phyloP scores from a whole-genome alignment of 2,329 filamentous ascomycete species.

The Aureobasidium pullulans region DNA sequence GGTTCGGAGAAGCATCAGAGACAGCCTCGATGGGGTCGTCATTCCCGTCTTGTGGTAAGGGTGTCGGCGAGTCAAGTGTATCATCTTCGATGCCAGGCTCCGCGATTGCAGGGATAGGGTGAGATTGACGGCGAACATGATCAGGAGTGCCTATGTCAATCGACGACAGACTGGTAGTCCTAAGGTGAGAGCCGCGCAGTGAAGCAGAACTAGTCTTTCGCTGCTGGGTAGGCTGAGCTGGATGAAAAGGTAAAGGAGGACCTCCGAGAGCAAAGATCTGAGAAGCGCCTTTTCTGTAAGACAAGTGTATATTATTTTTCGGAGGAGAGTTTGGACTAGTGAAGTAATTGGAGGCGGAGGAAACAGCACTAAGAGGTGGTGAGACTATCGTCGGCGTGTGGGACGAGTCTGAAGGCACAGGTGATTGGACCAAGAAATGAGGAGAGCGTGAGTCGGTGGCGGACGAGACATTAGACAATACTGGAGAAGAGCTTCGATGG shows the following conservation, averaged over 20 bases:
- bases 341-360: conserved; percentile 26
- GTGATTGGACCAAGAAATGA: neutral
- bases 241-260: conserved; percentile 8
- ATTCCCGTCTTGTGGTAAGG: neutral
- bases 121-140: neutral
- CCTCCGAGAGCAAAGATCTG: conserved; percentile 34
- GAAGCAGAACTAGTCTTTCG: neutral
- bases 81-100: neutral
- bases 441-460: conserved; percentile 5
- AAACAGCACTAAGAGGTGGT: conserved; percentile 25
- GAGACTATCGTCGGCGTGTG: conserved; percentile 25
- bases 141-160: conserved; percentile 12
- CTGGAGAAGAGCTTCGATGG: conserved; percentile 15
- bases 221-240: neutral
- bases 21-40: neutral
- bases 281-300: conserved; percentile 43
- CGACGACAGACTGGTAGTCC: conserved; percentile 9
- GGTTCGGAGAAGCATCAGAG: neutral
- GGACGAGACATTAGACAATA: conserved; percentile 30
- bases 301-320: conserved; percentile 42
- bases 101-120: conserved; percentile 3
- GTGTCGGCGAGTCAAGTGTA: neutral
- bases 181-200: neutral
- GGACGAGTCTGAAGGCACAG: neutral
- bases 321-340: conserved; percentile 32